Base-by-base conservation (phyloP, 2,329 filamentous ascomycete genomes). In the Penicillium sp. region DNA sequence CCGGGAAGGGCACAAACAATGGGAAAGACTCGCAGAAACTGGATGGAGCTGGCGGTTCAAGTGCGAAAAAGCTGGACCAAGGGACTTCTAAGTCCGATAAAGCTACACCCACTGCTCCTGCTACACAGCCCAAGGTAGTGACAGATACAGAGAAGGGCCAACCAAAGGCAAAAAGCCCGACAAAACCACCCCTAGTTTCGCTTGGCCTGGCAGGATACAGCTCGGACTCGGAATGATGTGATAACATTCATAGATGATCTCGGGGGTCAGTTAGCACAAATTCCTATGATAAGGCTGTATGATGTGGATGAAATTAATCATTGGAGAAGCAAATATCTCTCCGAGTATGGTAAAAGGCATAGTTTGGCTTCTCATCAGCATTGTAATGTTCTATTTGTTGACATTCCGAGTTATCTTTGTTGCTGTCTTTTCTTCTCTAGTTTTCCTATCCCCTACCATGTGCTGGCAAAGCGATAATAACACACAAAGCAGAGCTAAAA, bases 21-120 rank as follows among this genome's bases (percentile, higher is more conserved):
- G 50, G 8, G 59, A 55, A 48, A 23, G 54, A 57, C 23, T 29
- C 41, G 23, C 51, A 57, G 15, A 66, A 59, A n/a, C 12, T n/a
- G n/a, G 12, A 53, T 8, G 57, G 55, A 27, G 54, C 61, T 27
- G 48, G 43, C 15, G 41, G 58, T 29, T 38, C 41, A 15, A 42
- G n/a, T 33, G 36, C 38, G 10, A 51, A 43, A 23, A 36, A 35
- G 31, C 12, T 35, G 19, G 45, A 43, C 1, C 39, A 43, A 43
- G 33, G 36, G 9, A 12, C 25, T 17, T 44, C 31, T 0, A 44
- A 43, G n/a, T 19, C 53, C 10, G 31, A 21, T 31, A 12, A 38
- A n/a, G 10, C 39, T 6, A 19, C 31, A 29, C 17, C 53, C 19
- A 38, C 21, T 27, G 0, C 25, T 33, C 8, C 53, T 33, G 8